Percentiles rank a stretch among this genome's conserved stretches.
phyloP scores from a whole-genome alignment of 352 stramenopile species.

The Pythium volutum region DNA sequence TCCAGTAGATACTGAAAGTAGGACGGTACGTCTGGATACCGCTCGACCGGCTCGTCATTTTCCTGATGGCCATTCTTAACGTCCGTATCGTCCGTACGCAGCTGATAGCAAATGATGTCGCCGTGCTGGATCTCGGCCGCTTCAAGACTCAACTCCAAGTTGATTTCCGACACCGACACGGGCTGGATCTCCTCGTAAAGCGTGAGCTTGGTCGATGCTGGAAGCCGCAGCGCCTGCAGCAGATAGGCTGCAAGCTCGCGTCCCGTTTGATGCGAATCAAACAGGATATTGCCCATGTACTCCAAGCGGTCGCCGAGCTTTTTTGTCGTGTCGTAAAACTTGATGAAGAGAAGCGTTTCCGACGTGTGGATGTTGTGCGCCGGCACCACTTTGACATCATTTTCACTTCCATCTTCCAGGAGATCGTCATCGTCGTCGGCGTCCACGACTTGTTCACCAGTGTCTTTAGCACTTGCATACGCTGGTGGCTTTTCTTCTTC shows the following conservation, averaged over 20 bases:
- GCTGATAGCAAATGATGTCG: conserved; percentile 85
- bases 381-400: not conserved
- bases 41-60: conserved; percentile 22
- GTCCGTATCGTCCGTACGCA: conserved; percentile 32
- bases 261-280: conserved; percentile 62
- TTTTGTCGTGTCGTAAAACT: conserved; percentile 75
- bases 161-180: conserved; percentile 49
- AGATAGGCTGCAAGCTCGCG: conserved; percentile 44
- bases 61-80: not conserved
- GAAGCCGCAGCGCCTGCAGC: conserved; percentile 53
- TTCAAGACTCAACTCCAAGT: conserved; percentile 41
- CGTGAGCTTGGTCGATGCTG: conserved; percentile 42
- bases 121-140: conserved; percentile 72
- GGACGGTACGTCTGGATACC: conserved; percentile 64
- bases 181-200: conserved; percentile 83
- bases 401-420: conserved; percentile 11
- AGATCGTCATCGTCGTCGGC: conserved; percentile 17
- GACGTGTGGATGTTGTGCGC: conserved; percentile 12
- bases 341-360: conserved; percentile 82
- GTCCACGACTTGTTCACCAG: conserved; percentile 17
- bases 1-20: conserved; percentile 87
- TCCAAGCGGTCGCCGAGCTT: conserved; percentile 59
- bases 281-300: conserved; percentile 78
- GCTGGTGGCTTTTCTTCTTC: conserved; percentile 1
- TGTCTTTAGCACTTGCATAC: not conserved